Evolutionary conservation across 495 filamentous ascomycete species (phyloP).

Genomic region (Geopyxis carbonaria): DNA sequence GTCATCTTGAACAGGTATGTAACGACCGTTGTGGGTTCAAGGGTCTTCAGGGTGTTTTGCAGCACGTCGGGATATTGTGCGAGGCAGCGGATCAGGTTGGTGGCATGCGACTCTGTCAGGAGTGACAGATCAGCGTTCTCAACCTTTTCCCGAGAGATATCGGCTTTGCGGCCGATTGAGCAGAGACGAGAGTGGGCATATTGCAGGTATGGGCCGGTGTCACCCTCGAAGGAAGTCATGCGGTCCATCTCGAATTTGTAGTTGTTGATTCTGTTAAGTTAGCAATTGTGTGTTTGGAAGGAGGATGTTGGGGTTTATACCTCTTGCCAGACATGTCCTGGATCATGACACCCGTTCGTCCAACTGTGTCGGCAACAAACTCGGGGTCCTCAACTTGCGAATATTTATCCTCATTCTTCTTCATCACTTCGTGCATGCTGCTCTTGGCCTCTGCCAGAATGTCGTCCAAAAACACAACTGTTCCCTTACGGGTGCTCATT

Average conservation of each 20-base stretch:
- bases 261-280: constrained; percentile 36
- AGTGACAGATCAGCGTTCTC: constrained; percentile 38
- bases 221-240: constrained; percentile 55
- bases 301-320: constrained; percentile 23
- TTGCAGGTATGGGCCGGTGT: constrained; percentile 53
- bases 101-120: constrained; percentile 41
- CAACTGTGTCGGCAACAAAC: constrained; percentile 39
- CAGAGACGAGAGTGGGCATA: constrained; percentile 50
- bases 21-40: constrained; percentile 51
- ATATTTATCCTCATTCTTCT: constrained; percentile 43
- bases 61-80: constrained; percentile 49
- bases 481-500: constrained; percentile 47
- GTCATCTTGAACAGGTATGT: constrained; percentile 83
- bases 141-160: constrained; percentile 30
- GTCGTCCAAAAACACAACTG: constrained; percentile 40
- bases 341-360: constrained; percentile 45
- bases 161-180: constrained; percentile 40
- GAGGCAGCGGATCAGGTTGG: constrained; percentile 42
- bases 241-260: constrained; percentile 46
- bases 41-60: constrained; percentile 44
- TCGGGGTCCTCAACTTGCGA: constrained; percentile 40
- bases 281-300: neutral
- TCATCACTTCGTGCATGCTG: constrained; percentile 50
- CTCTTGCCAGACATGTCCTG: constrained; percentile 52
- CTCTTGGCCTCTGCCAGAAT: constrained; percentile 44